Evolutionary conservation across 2,329 filamentous ascomycete genomes (phyloP).

Genomic region (Aspergillus costaricaensis): DNA sequence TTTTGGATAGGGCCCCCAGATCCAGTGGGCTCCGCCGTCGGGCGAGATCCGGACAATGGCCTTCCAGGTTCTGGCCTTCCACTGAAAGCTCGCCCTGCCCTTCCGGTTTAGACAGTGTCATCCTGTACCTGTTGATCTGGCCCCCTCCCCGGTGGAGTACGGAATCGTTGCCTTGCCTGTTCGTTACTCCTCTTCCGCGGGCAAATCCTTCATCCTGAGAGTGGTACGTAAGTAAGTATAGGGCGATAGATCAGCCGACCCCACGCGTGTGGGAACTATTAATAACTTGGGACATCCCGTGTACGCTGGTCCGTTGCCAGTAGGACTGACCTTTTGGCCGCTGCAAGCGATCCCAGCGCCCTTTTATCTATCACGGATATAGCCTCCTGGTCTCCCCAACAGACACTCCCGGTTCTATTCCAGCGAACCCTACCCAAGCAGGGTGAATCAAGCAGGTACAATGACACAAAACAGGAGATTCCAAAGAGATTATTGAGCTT

Average conservation of each 20-base stretch:
- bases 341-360: too few species aligned
- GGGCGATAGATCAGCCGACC: neutral
- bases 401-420: too few species aligned
- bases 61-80: neutral
- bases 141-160: neutral
- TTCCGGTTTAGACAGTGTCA: neutral
- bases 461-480: too few species aligned
- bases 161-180: neutral
- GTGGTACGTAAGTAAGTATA: neutral
- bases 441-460: too few species aligned
- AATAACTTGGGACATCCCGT: too few species aligned
- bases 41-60: neutral
- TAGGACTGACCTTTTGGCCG: too few species aligned
- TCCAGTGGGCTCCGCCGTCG: neutral
- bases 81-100: neutral
- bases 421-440: too few species aligned
- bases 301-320: too few species aligned
- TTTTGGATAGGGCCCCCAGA: neutral
- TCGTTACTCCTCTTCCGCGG: neutral
- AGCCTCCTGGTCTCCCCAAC: too few species aligned
- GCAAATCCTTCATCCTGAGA: neutral
- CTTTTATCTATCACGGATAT: too few species aligned
- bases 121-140: too few species aligned
- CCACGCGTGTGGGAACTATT: neutral
- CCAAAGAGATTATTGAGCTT: neutral